These are phyloP conservation scores for Auxenochlorella pyrenoidosa DNA, from an alignment of 139 green algal species.

Conservation along the genomic window DNA sequence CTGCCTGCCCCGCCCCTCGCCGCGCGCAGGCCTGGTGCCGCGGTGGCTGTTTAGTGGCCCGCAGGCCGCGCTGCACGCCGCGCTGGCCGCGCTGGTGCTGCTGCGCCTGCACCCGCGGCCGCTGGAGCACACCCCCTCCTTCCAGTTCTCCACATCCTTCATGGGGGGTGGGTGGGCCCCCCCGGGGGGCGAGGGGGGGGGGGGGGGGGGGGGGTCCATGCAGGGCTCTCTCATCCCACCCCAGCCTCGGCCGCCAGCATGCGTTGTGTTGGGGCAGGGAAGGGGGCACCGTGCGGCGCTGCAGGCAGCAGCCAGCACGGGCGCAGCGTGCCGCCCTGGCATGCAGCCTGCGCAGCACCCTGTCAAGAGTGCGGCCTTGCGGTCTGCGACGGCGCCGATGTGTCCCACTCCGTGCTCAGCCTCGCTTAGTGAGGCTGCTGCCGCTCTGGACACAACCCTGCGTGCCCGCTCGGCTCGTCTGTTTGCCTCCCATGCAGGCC, in stretches of 20 bases:
- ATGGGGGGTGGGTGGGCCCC: slow-evolving; percentile 33
- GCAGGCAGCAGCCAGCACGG: no score
- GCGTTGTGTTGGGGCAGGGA: no score
- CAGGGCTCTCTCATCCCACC: no score
- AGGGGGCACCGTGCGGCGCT: no score
- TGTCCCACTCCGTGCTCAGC: neutral
- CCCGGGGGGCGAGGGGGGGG: no score
- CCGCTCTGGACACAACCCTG: neutral
- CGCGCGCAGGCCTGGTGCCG: slow-evolving; percentile 1
- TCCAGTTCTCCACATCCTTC: slow-evolving; percentile 46
- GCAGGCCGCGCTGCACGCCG: neutral
- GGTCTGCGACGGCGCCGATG: no score
- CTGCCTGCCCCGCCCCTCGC: neutral
- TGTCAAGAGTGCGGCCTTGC: no score
- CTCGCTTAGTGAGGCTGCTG: neutral
- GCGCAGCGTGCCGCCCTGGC: no score
- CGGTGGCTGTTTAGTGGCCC: slow-evolving; percentile 4
- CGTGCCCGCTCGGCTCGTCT: neutral
- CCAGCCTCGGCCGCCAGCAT: no score
- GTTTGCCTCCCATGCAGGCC: neutral
- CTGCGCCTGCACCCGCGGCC: slow-evolving; percentile 60
- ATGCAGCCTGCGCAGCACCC: no score
- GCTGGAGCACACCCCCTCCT: slow-evolving; percentile 51
- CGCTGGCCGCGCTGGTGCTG: slow-evolving; percentile 43
- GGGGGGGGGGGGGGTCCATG: no score